A percentile compares a stretch with the other conserved stretches of the same genome.
Evolutionary conservation across 768 basidiomycete species (phyloP).

Genomic region (Cyathus striatus): DNA sequence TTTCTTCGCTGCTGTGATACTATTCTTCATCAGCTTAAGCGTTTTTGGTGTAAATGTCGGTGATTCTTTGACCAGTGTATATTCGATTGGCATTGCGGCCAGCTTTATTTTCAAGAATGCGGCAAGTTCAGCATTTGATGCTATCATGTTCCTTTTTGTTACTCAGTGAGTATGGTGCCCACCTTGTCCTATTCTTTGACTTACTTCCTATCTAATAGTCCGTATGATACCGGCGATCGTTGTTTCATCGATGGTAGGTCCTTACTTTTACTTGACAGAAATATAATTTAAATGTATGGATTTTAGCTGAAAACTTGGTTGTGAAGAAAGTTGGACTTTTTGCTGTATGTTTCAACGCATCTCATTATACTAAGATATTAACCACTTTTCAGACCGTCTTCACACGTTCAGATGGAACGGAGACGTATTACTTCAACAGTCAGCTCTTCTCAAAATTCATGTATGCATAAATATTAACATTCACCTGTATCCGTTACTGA

Average conservation of each 20-base stretch:
- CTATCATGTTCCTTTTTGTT: constrained; percentile 79
- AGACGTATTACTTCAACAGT: constrained; percentile 80
- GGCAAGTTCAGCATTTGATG: constrained; percentile 69
- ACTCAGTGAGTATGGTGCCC: constrained; percentile 56
- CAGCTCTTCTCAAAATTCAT: constrained; percentile 74
- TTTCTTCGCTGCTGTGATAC: constrained; percentile 53
- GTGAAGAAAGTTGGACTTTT: constrained; percentile 82
- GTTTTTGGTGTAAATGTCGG: constrained; percentile 66
- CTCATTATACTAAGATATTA: not conserved
- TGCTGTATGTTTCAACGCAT: constrained; percentile 37
- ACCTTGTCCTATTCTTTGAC: not conserved
- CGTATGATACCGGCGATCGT: constrained; percentile 81
- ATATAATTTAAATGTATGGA: constrained; percentile 1
- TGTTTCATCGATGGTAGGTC: constrained; percentile 61
- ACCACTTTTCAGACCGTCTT: constrained; percentile 51
- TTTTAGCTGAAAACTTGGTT: constrained; percentile 56
- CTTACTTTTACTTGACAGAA: not conserved
- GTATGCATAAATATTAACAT: constrained; percentile 29
- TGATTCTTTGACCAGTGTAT: constrained; percentile 66
- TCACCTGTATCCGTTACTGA: not conserved
- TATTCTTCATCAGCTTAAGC: constrained; percentile 72
- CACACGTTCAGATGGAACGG: constrained; percentile 65
- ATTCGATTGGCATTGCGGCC: constrained; percentile 65
- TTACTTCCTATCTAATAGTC: constrained; percentile 32
- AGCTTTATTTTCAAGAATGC: constrained; percentile 81